A percentile compares a stretch with the other conserved stretches of the same genome.
Evolutionary conservation across 2,329 filamentous ascomycete genomes (phyloP).

Genomic region (Botrytis paeoniae): DNA sequence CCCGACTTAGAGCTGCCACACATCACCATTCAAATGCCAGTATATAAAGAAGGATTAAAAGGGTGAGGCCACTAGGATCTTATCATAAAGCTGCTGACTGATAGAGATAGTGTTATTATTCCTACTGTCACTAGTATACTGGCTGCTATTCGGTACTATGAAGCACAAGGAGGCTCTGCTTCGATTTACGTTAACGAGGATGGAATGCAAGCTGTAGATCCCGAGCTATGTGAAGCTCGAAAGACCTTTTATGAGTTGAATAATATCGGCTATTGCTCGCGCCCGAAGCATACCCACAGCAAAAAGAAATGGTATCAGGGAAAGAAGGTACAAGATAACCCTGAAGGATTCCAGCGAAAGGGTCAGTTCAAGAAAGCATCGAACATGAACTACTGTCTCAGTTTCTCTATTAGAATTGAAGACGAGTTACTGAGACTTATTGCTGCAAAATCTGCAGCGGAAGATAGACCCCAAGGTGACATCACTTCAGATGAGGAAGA

Average conservation of each 20-base stretch:
- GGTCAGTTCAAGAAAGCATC: constrained; percentile 73
- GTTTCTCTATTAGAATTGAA: constrained; percentile 32
- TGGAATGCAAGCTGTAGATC: constrained; percentile 55
- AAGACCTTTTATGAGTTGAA: constrained; percentile 56
- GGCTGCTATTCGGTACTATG: constrained; percentile 56
- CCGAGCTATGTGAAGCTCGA: constrained; percentile 39
- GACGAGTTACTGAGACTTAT: constrained; percentile 46
- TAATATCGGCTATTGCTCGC: constrained; percentile 55
- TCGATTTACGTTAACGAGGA: constrained; percentile 68
- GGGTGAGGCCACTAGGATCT: not conserved
- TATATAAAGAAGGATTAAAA: constrained; percentile 47
- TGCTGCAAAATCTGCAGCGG: constrained; percentile 3
- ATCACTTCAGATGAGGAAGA: constrained; percentile 42
- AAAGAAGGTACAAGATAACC: constrained; percentile 19
- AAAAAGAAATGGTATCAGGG: constrained; percentile 22
- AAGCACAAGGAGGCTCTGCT: constrained; percentile 59
- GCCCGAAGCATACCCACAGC: constrained; percentile 40
- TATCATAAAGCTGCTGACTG: not conserved
- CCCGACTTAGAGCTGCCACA: constrained; percentile 37
- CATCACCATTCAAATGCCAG: constrained; percentile 48
- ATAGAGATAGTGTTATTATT: constrained; percentile 45
- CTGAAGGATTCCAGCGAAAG: constrained; percentile 47
- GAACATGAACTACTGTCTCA: constrained; percentile 68
- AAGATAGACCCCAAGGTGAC: constrained; percentile 14
- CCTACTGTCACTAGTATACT: constrained; percentile 58